A percentile compares a stretch with the other conserved stretches of the same genome.
phyloP scores from a whole-genome alignment of 1,284 basidiomycete genomes.

The Austroboletus niveus region DNA sequence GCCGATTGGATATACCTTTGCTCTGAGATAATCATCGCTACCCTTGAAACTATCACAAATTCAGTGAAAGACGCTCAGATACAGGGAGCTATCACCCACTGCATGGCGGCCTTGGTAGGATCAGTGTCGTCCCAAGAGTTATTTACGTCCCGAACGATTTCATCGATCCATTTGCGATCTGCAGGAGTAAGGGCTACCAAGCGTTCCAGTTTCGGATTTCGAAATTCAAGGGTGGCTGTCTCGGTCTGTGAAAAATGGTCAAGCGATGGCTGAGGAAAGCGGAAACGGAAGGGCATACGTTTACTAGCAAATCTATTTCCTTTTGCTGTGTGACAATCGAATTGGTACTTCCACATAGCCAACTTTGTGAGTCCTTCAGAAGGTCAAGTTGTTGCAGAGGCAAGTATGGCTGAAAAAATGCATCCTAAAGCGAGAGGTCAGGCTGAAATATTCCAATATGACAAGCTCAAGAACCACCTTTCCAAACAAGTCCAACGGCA shows the following conservation, averaged over 20 bases:
- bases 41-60: constrained; percentile 69
- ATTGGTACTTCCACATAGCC: constrained; percentile 94
- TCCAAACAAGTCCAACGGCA: constrained; percentile 87
- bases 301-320: constrained; percentile 89
- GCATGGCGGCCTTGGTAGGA: constrained; percentile 57
- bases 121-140: constrained; percentile 73
- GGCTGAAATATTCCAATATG: not conserved
- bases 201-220: constrained; percentile 78
- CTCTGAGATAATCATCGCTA: constrained; percentile 88
- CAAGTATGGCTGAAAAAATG: constrained; percentile 98
- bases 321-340: constrained; percentile 93
- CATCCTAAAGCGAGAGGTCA: constrained; percentile 49
- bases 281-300: constrained; percentile 47
- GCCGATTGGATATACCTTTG: constrained; percentile 56
- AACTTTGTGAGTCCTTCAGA: constrained; percentile 75
- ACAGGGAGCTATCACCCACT: constrained; percentile 43
- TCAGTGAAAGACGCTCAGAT: constrained; percentile 3
- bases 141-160: constrained; percentile 78
- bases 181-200: constrained; percentile 83
- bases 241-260: constrained; percentile 61
- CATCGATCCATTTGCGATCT: constrained; percentile 95
- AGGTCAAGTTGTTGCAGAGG: constrained; percentile 95
- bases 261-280: not conserved
- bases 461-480: constrained; percentile 44
- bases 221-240: constrained; percentile 80